A percentile compares a stretch with the other conserved stretches of the same genome.
Conservation (phyloP, 148 eudicot genomes). For the Rhododendron mucronatum region DNA sequence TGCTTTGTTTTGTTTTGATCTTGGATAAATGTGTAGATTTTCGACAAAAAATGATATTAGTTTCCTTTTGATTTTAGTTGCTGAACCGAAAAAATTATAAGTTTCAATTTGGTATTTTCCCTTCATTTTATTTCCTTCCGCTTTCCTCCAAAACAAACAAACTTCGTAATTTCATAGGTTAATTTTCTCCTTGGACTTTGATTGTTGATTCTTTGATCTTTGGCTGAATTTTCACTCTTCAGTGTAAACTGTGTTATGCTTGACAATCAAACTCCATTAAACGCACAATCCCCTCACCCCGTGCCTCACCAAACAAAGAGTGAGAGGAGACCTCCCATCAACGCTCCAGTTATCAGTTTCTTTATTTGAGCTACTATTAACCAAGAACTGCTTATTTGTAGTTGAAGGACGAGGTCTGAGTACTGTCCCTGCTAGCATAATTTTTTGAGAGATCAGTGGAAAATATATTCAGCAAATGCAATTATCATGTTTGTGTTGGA, state of each 20-base stretch:
- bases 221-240: background rate
- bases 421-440: background rate
- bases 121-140: too few relatives aligned
- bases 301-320: too few relatives aligned
- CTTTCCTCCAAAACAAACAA: too few relatives aligned
- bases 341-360: background rate
- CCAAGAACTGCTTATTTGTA: background rate
- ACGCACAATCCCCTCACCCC: too few relatives aligned
- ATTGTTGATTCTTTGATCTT: background rate
- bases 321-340: background rate
- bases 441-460: background rate
- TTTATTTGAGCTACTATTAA: background rate
- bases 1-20: too few relatives aligned
- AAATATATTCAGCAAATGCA: background rate
- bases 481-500: background rate
- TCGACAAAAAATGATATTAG: too few relatives aligned
- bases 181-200: background rate
- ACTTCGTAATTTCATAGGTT: too few relatives aligned
- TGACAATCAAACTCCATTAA: background rate
- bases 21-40: too few relatives aligned
- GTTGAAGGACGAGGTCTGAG: background rate
- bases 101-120: too few relatives aligned
- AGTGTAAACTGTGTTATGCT: too few relatives aligned
- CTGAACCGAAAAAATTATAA: too few relatives aligned
- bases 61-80: too few relatives aligned